Percentiles rank a stretch among this genome's conserved stretches.
These are phyloP conservation scores for Sclerospora graminicola DNA, from an alignment of 352 stramenopile genomes.

Conservation along the genomic window DNA sequence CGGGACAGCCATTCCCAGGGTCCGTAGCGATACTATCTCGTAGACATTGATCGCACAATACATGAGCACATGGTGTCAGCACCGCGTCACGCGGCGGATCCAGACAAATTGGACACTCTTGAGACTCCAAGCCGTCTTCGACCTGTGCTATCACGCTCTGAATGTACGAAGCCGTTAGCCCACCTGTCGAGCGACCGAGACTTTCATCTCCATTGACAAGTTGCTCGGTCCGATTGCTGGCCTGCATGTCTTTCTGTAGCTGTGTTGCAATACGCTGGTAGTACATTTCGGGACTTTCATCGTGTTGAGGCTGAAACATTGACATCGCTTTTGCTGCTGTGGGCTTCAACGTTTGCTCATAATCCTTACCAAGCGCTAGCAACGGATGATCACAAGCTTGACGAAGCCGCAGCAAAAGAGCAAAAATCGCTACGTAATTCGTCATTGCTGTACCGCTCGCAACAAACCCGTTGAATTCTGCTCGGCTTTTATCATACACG, in stretches of 20 bases:
- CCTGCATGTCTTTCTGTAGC: slow-evolving; percentile 39
- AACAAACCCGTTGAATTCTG: slow-evolving; percentile 85
- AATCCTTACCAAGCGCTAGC: slow-evolving; percentile 61
- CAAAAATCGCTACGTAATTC: slow-evolving; percentile 86
- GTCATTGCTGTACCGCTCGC: slow-evolving; percentile 53
- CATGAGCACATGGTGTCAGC: slow-evolving; percentile 77
- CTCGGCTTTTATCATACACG: slow-evolving; percentile 74
- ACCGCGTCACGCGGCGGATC: slow-evolving; percentile 59
- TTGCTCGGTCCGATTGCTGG: slow-evolving; percentile 14
- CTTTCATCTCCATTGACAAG: slow-evolving; percentile 1
- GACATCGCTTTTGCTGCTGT: slow-evolving; percentile 2
- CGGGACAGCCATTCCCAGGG: slow-evolving; percentile 55
- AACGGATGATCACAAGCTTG: slow-evolving; percentile 88
- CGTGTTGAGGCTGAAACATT: slow-evolving; percentile 34
- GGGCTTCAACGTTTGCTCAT: slow-evolving; percentile 28
- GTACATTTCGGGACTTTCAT: slow-evolving; percentile 49
- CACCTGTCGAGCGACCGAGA: slow-evolving; percentile 4
- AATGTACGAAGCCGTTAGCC: slow-evolving; percentile 49
- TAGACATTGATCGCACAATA: slow-evolving; percentile 76
- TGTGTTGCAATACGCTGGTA: slow-evolving; percentile 46
- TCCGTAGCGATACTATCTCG: slow-evolving; percentile 46
- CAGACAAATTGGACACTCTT: slow-evolving; percentile 83
- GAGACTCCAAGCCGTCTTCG: slow-evolving; percentile 57
- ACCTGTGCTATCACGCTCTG: slow-evolving; percentile 69
- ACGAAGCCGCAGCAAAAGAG: slow-evolving; percentile 74